Conservation (phyloP, 2,329 filamentous ascomycete species). For the Paecilomyces formosus region DNA sequence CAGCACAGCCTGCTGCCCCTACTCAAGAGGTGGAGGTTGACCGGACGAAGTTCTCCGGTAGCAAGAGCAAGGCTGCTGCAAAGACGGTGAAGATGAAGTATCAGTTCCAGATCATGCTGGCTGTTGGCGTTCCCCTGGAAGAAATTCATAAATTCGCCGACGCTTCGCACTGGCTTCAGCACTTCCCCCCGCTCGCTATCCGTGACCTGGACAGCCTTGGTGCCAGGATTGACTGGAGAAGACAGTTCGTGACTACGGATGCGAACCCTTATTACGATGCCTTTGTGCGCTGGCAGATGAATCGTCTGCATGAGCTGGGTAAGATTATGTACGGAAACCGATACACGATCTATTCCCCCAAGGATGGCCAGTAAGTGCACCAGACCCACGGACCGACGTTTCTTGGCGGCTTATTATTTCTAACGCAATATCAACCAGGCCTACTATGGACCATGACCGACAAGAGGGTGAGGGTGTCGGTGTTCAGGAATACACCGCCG, state of each 20-base stretch:
- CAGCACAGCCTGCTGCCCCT: slow-evolving; percentile 51
- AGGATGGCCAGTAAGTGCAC: slow-evolving; percentile 59
- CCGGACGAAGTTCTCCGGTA: slow-evolving; percentile 81
- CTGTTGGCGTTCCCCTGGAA: slow-evolving; percentile 75
- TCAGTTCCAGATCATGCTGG: slow-evolving; percentile 90
- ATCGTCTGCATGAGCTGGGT: slow-evolving; percentile 74
- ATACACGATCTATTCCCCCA: slow-evolving; percentile 89
- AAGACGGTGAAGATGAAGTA: slow-evolving; percentile 94
- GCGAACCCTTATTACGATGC: slow-evolving; percentile 95
- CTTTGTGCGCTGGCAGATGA: slow-evolving; percentile 97
- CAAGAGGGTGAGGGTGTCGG: slow-evolving; percentile 72
- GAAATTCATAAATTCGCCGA: slow-evolving; percentile 94
- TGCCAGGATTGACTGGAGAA: slow-evolving; percentile 83
- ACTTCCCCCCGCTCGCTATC: slow-evolving; percentile 73
- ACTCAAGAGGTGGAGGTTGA: slow-evolving; percentile 67
- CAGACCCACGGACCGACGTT: not conserved
- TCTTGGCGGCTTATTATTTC: not conserved
- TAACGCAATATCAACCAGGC: slow-evolving; percentile 19
- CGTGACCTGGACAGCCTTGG: slow-evolving; percentile 79
- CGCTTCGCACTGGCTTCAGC: slow-evolving; percentile 82
- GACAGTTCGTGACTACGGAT: slow-evolving; percentile 89
- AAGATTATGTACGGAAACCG: slow-evolving; percentile 93
- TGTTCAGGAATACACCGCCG: slow-evolving; percentile 83
- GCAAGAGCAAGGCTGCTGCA: slow-evolving; percentile 83
- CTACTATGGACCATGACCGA: slow-evolving; percentile 82